Percentiles rank a stretch among this genome's conserved stretches.
These are phyloP conservation scores for Phialophora chinensis DNA, from an alignment of 2,329 filamentous ascomycete species.

Conservation along the genomic window DNA sequence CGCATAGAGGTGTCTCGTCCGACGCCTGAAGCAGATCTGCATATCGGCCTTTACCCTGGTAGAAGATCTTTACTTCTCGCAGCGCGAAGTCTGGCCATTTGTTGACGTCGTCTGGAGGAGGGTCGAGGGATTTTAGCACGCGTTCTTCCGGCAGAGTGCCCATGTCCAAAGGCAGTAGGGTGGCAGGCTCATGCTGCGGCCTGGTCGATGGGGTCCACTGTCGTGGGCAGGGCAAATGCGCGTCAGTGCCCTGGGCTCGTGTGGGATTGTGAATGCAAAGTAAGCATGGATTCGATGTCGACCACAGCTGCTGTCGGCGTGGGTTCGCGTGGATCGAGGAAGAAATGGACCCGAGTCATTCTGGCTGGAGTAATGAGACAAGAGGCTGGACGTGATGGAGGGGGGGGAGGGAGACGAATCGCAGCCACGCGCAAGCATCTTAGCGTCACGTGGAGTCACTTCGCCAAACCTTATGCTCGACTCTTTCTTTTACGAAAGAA, in stretches of 20 bases:
- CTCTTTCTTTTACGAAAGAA: too few species aligned
- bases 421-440: not conserved
- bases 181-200: slow-evolving; percentile 33
- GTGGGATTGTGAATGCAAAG: not conserved
- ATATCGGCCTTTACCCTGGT: slow-evolving; percentile 56
- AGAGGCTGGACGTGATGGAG: slow-evolving; percentile 6
- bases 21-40: slow-evolving; percentile 63
- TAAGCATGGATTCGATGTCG: not conserved
- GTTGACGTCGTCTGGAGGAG: slow-evolving; percentile 55
- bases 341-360: not conserved
- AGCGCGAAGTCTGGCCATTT: slow-evolving; percentile 67
- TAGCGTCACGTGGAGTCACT: not conserved
- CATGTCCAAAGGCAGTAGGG: slow-evolving; percentile 31
- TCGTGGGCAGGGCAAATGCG: slow-evolving; percentile 8
- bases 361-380: not conserved
- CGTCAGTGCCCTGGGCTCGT: not conserved
- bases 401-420: not conserved
- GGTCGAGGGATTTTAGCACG: slow-evolving; percentile 52
- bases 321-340: not conserved
- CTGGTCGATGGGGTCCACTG: slow-evolving; percentile 16
- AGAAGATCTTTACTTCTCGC: slow-evolving; percentile 59
- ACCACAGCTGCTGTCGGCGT: not conserved
- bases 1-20: slow-evolving; percentile 59
- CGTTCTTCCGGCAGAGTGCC: slow-evolving; percentile 45
- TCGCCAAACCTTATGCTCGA: not conserved